Evolutionary conservation across 305 asterid species (phyloP).

Genomic region (Striga hermonthica): DNA sequence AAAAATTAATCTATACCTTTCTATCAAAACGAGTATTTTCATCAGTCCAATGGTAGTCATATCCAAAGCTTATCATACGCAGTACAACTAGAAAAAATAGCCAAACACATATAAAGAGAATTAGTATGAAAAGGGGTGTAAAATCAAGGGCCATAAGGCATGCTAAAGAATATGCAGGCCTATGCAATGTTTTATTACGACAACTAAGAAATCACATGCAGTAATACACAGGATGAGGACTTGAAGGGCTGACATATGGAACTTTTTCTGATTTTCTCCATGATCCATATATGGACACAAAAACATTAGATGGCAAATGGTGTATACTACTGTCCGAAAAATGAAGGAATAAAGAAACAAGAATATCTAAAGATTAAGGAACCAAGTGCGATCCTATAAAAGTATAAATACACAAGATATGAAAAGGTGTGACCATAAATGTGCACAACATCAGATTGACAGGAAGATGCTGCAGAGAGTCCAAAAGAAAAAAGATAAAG

Average conservation of each 20-base stretch:
- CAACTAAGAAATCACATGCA: slow-evolving; percentile 12
- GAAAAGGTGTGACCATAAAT: slow-evolving; percentile 12
- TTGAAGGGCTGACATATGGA: slow-evolving; percentile 23
- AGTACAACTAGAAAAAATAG: slow-evolving; percentile 59
- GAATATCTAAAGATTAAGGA: slow-evolving; percentile 25
- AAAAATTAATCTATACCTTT: slow-evolving; percentile 50
- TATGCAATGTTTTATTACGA: slow-evolving; percentile 21
- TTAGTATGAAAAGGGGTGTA: slow-evolving; percentile 19
- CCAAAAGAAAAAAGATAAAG: slow-evolving; percentile 26
- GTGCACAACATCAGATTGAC: slow-evolving; percentile 23
- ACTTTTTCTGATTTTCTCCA: slow-evolving; percentile 1
- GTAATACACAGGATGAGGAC: slow-evolving; percentile 12
- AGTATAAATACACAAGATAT: slow-evolving; percentile 6
- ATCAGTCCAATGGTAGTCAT: slow-evolving; percentile 89
- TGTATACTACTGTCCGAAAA: slow-evolving; percentile 9
- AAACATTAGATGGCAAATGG: neutral
- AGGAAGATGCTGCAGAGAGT: slow-evolving; percentile 15
- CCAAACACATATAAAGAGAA: slow-evolving; percentile 17
- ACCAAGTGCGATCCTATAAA: slow-evolving; percentile 10
- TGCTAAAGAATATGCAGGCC: slow-evolving; percentile 15
- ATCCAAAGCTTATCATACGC: slow-evolving; percentile 98
- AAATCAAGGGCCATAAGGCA: slow-evolving; percentile 19
- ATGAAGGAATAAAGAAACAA: slow-evolving; percentile 18
- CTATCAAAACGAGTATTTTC: slow-evolving; percentile 54
- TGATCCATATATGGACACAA: too few relatives aligned